Evolutionary conservation across 2,329 filamentous ascomycete species (phyloP).

Genomic region (Reticulascus tulasneorum): DNA sequence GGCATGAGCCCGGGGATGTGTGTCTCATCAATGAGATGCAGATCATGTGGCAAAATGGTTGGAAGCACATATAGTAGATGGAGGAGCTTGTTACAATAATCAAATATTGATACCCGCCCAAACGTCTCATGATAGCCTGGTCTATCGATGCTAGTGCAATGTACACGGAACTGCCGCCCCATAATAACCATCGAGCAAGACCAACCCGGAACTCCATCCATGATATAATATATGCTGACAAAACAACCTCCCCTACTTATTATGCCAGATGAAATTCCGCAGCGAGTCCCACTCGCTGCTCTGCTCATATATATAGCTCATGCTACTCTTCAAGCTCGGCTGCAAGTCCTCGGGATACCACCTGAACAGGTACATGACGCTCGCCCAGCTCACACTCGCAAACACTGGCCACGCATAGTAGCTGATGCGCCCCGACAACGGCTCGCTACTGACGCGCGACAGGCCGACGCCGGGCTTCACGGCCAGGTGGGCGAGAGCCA

Average conservation of each 20-base stretch:
- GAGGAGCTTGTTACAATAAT: neutral
- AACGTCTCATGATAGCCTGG: neutral
- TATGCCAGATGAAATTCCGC: slow-evolving; percentile 81
- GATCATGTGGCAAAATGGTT: slow-evolving; percentile 46
- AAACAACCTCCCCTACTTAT: slow-evolving; percentile 46
- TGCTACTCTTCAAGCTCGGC: slow-evolving; percentile 85
- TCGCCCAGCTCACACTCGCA: slow-evolving; percentile 84
- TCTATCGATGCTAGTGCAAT: slow-evolving; percentile 20
- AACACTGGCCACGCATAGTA: slow-evolving; percentile 88
- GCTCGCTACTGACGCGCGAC: slow-evolving; percentile 45
- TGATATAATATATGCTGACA: slow-evolving; percentile 3
- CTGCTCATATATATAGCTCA: slow-evolving; percentile 94
- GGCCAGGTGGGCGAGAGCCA: slow-evolving; percentile 78
- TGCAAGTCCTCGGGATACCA: slow-evolving; percentile 90
- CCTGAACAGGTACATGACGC: slow-evolving; percentile 93
- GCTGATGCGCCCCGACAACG: slow-evolving; percentile 43
- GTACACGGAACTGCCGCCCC: slow-evolving; percentile 3
- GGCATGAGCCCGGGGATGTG: slow-evolving; percentile 38
- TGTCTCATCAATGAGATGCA: slow-evolving; percentile 59
- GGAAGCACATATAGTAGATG: neutral
- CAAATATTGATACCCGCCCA: slow-evolving; percentile 2
- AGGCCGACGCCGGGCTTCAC: slow-evolving; percentile 61
- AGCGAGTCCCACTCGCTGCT: slow-evolving; percentile 86
- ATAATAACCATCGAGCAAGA: slow-evolving; percentile 1
- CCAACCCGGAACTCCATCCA: slow-evolving; percentile 6